Evolutionary conservation across 1,284 basidiomycete genomes (phyloP).

Genomic region (Microstroma glucosiphilum): DNA sequence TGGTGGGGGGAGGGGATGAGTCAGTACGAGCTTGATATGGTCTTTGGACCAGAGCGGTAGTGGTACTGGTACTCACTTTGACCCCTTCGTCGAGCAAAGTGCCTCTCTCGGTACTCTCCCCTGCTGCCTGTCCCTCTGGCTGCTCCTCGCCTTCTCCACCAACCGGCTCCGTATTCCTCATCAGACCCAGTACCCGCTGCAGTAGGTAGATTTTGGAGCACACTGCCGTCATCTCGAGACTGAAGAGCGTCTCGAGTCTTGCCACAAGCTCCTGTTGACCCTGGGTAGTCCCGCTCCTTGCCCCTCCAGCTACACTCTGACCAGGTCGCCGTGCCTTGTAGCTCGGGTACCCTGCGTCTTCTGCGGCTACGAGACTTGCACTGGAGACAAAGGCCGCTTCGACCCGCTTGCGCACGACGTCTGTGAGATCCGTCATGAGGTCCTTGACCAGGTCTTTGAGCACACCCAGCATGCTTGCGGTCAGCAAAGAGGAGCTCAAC

Average conservation of each 20-base stretch:
- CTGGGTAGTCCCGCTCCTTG: slow-evolving; percentile 20
- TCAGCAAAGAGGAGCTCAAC: slow-evolving; percentile 84
- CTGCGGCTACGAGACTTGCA: not conserved
- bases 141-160: not conserved
- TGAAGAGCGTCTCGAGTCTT: slow-evolving; percentile 69
- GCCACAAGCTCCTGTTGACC: slow-evolving; percentile 63
- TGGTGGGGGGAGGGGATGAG: not conserved
- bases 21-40: not conserved
- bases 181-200: slow-evolving; percentile 83
- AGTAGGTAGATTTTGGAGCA: slow-evolving; percentile 73
- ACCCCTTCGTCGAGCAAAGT: not conserved
- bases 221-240: slow-evolving; percentile 76
- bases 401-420: slow-evolving; percentile 71
- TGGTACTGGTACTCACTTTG: not conserved
- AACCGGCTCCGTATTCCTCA: not conserved
- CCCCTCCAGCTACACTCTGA: not conserved
- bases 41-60: not conserved
- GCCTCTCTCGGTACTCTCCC: not conserved
- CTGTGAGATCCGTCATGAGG: slow-evolving; percentile 71
- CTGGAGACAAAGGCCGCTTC: slow-evolving; percentile 61
- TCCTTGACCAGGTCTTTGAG: slow-evolving; percentile 75
- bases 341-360: not conserved
- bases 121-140: not conserved
- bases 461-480: slow-evolving; percentile 81
- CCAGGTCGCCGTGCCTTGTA: not conserved